These are phyloP conservation scores for Globisporangium iwayamae DNA, from an alignment of 352 stramenopile genomes.

Conservation along the genomic window DNA sequence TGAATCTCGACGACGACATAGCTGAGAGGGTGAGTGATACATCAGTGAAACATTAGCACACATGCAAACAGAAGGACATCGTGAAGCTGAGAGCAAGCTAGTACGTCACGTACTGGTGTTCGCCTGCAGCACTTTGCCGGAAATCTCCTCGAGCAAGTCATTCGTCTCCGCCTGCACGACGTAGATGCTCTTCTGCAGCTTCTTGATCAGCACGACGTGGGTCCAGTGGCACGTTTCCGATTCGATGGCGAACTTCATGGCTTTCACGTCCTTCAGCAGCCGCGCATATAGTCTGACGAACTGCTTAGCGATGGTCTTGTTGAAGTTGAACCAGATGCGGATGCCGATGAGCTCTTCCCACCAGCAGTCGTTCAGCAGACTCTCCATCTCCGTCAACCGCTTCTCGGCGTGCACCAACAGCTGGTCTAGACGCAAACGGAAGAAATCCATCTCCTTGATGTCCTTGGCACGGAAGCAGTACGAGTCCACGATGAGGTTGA, in stretches of 20 bases:
- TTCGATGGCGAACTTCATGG: conserved; percentile 75
- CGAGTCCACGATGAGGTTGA: conserved; percentile 78
- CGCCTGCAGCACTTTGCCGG: conserved; percentile 23
- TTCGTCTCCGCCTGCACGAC: conserved; percentile 61
- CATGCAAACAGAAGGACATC: too few relatives aligned
- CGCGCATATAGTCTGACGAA: conserved; percentile 51
- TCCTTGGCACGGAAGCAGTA: conserved; percentile 78
- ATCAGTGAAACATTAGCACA: not conserved
- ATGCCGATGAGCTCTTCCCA: conserved; percentile 73
- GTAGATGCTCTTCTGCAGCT: conserved; percentile 66
- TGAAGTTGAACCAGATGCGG: conserved; percentile 53
- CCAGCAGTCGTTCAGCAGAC: conserved; percentile 58
- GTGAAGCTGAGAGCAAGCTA: too few relatives aligned
- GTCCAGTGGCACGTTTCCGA: conserved; percentile 58
- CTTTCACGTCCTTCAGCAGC: conserved; percentile 48
- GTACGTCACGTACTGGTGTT: conserved; percentile 16
- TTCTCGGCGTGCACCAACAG: conserved; percentile 30
- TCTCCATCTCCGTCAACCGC: conserved; percentile 43
- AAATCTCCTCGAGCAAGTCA: conserved; percentile 68
- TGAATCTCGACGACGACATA: conserved; percentile 48
- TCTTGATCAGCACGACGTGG: conserved; percentile 55
- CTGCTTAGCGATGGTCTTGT: conserved; percentile 68
- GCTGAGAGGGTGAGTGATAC: not conserved
- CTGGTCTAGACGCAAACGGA: conserved; percentile 48
- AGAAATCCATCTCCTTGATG: conserved; percentile 75